These are phyloP conservation scores for Cutaneotrichosporon dermatis DNA, from an alignment of 1,284 basidiomycete species.

Conservation along the genomic window DNA sequence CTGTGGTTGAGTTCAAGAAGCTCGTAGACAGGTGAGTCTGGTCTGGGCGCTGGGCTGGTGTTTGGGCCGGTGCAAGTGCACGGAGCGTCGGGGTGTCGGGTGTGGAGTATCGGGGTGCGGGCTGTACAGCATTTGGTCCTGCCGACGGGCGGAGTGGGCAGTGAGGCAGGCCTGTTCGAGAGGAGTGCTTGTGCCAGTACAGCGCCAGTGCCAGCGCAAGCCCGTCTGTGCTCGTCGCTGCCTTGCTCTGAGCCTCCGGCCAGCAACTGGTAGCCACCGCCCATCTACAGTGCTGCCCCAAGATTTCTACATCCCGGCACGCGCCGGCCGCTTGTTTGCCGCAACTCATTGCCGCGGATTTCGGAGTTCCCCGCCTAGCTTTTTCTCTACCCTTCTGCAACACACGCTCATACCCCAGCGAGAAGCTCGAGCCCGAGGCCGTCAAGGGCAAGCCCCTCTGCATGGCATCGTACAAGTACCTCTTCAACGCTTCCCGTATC, in stretches of 20 bases:
- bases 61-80: not conserved
- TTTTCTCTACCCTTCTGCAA: not conserved
- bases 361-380: not conserved
- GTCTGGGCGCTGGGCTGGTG: not conserved
- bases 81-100: not conserved
- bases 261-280: too few species aligned
- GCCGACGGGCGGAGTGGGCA: too few species aligned
- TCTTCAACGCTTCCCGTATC: conserved; percentile 88
- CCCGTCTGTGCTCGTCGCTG: too few species aligned
- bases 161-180: too few species aligned
- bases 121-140: too few species aligned
- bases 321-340: too few species aligned
- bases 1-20: conserved; percentile 73
- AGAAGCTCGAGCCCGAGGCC: conserved; percentile 84
- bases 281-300: too few species aligned
- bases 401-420: conserved; percentile 50
- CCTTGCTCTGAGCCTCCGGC: too few species aligned
- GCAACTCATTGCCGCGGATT: not conserved
- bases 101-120: too few species aligned
- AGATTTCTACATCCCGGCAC: too few species aligned
- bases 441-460: conserved; percentile 76
- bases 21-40: conserved; percentile 68
- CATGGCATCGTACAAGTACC: conserved; percentile 93
- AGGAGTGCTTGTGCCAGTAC: too few species aligned
- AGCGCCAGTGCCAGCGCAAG: too few species aligned